phyloP scores from a whole-genome alignment of 192 early-diverging fungal genomes.

The Entomortierella lignicola region DNA sequence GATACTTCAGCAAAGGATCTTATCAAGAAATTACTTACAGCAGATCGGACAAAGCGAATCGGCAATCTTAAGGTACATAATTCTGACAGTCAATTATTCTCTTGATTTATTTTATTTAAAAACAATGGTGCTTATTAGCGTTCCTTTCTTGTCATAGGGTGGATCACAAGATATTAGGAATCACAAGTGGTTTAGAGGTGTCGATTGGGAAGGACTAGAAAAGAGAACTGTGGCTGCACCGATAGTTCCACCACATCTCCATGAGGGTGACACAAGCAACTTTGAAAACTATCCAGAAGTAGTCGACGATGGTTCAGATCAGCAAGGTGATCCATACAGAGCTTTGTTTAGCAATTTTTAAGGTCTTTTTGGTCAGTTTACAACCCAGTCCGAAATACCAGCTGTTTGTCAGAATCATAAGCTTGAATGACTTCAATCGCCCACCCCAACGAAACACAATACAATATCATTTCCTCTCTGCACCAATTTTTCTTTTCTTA shows the following conservation, averaged over 20 bases:
- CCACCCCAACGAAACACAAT: no score
- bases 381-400: no score
- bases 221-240: slow-evolving; percentile 82
- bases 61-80: slow-evolving; percentile 86
- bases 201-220: slow-evolving; percentile 93
- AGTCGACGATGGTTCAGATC: slow-evolving; percentile 66
- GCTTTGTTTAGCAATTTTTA: slow-evolving; percentile 83
- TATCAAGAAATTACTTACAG: slow-evolving; percentile 87
- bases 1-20: slow-evolving; percentile 89
- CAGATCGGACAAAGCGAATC: slow-evolving; percentile 92
- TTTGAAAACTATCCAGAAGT: slow-evolving; percentile 97
- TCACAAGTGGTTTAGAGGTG: slow-evolving; percentile 94
- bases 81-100: no score
- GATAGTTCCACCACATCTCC: slow-evolving; percentile 87
- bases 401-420: neutral
- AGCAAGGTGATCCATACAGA: slow-evolving; percentile 78
- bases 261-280: slow-evolving; percentile 95
- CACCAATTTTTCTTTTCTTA: neutral
- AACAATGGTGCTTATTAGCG: neutral
- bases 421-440: neutral
- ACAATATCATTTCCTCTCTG: no score
- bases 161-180: slow-evolving; percentile 92
- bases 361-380: slow-evolving; percentile 1
- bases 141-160: slow-evolving; percentile 56
- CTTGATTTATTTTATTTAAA: no score